Evolutionary conservation across 805 yeast species (phyloP).

Genomic region (Blastobotrys mokoenaii): DNA sequence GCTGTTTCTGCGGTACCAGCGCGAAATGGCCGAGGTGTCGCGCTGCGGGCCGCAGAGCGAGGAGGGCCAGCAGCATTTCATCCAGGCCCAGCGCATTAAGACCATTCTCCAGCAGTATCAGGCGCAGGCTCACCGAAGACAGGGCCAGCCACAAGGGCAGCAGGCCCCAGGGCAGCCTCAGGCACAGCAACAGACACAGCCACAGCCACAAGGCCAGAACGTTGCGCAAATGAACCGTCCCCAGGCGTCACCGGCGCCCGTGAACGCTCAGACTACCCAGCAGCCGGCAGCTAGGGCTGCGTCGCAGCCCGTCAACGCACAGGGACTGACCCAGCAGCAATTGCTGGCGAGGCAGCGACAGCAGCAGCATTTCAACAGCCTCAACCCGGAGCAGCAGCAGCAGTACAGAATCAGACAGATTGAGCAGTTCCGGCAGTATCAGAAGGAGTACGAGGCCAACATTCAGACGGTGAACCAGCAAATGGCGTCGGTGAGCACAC

Average conservation of each 20-base stretch:
- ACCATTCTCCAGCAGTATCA: slow-evolving; percentile 19
- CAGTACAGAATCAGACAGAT: slow-evolving; percentile 13
- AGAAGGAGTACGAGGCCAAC: slow-evolving; percentile 13
- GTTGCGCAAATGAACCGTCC: not conserved
- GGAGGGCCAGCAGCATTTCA: slow-evolving; percentile 25
- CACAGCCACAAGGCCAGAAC: slow-evolving; percentile 11
- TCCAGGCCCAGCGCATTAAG: slow-evolving; percentile 25
- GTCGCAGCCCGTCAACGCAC: slow-evolving; percentile 11
- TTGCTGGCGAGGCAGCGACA: slow-evolving; percentile 8
- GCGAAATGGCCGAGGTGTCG: slow-evolving; percentile 21
- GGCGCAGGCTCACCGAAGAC: slow-evolving; percentile 11
- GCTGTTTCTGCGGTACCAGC: slow-evolving; percentile 25
- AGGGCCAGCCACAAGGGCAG: slow-evolving; percentile 13
- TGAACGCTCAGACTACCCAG: slow-evolving; percentile 4
- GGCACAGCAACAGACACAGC: slow-evolving; percentile 6
- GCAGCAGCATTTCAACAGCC: slow-evolving; percentile 10
- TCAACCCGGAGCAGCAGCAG: slow-evolving; percentile 19
- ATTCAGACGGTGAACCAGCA: slow-evolving; percentile 6
- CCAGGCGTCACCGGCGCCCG: not conserved
- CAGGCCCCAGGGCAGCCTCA: slow-evolving; percentile 9
- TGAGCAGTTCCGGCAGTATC: slow-evolving; percentile 15
- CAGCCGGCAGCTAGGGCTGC: slow-evolving; percentile 13
- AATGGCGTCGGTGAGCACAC: slow-evolving; percentile 2
- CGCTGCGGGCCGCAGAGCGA: slow-evolving; percentile 23
- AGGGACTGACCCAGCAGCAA: slow-evolving; percentile 11